Base-by-base conservation (phyloP, 176 grass and related monocot species). In the Zoysia pacifica region DNA sequence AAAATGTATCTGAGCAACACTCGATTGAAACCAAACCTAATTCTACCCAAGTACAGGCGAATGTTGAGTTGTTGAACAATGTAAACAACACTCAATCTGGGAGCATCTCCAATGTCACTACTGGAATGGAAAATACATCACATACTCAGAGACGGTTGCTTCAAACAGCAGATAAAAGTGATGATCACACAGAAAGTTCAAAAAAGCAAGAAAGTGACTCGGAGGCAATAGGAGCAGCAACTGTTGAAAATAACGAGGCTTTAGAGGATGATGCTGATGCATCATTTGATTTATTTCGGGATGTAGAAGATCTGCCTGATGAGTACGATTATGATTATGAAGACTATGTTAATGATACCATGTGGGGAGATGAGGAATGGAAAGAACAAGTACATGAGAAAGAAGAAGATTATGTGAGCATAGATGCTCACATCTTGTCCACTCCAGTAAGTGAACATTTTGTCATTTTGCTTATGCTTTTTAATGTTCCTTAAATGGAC, bases 291-390 rank as follows among this genome's bases (percentile, higher is more conserved):
- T 68, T 98, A 67, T 94, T 98, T 58, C 81, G 90, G 65, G 70
- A 90, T 81, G 41, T 58, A 62, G 62, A 81, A 67, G 88, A 85
- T 74, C 85, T 83, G 9, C 85, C 84, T 78, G 80, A 78, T 46
- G 72, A 84, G 84, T 83, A 83, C 43, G 70, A 78, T 72, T 93
- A 89, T 76, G 73, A 93, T 74, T 83, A 86, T 60, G 87, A 89
- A 76, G 84, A 93, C 40, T 83, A 88, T 62, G 78, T 83, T 65
- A 63, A 86, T 70, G 72, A 86, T 11, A 7, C 80, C 48, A 72
- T 67, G 81, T 98, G 96, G 96, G 95, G 96, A 49, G 90, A 98
- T 48, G 96, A 98, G 84, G 92, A 94, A 63, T 98, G 91, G 92
- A 98, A 62, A 71, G 96, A 98, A 83, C 76, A 84, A 50, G 47